These are phyloP conservation scores for Spizellomyces punctatus DNA, from an alignment of 192 early-diverging fungal species.

Conservation along the genomic window DNA sequence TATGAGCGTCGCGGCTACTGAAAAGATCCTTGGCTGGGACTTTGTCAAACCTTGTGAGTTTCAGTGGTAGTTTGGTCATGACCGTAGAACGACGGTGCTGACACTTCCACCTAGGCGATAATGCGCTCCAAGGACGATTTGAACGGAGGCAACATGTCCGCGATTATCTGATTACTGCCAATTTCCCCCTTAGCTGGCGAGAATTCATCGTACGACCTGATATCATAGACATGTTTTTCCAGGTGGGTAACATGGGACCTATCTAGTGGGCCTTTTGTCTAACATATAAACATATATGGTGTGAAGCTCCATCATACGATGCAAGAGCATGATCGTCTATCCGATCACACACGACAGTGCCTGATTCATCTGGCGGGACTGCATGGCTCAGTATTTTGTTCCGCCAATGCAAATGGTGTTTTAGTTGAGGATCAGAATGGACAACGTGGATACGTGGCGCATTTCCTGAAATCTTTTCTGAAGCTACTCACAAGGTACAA, in stretches of 20 bases:
- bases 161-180: neutral
- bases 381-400: slow-evolving; percentile 57
- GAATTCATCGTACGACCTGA: slow-evolving; percentile 56
- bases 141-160: slow-evolving; percentile 31
- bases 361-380: slow-evolving; percentile 66
- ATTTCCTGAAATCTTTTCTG: slow-evolving; percentile 56
- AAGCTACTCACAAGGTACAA: slow-evolving; percentile 60
- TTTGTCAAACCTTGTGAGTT: slow-evolving; percentile 46
- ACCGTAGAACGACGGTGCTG: slow-evolving; percentile 19
- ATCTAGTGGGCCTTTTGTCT: neutral
- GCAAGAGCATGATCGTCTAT: slow-evolving; percentile 50
- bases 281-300: slow-evolving; percentile 20
- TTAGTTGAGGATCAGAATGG: slow-evolving; percentile 50
- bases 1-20: slow-evolving; percentile 34
- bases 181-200: slow-evolving; percentile 56
- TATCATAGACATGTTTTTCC: slow-evolving; percentile 67
- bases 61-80: slow-evolving; percentile 36
- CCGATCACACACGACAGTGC: slow-evolving; percentile 60
- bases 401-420: slow-evolving; percentile 42
- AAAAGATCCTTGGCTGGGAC: slow-evolving; percentile 61
- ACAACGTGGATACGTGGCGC: slow-evolving; percentile 54
- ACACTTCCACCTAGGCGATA: slow-evolving; percentile 6
- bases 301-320: slow-evolving; percentile 47
- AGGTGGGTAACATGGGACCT: slow-evolving; percentile 38
- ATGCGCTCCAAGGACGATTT: slow-evolving; percentile 15